A percentile compares a stretch with the other conserved stretches of the same genome.
These are phyloP conservation scores for Rutstroemia sp. DNA, from an alignment of 2,329 filamentous ascomycete species.

Conservation along the genomic window DNA sequence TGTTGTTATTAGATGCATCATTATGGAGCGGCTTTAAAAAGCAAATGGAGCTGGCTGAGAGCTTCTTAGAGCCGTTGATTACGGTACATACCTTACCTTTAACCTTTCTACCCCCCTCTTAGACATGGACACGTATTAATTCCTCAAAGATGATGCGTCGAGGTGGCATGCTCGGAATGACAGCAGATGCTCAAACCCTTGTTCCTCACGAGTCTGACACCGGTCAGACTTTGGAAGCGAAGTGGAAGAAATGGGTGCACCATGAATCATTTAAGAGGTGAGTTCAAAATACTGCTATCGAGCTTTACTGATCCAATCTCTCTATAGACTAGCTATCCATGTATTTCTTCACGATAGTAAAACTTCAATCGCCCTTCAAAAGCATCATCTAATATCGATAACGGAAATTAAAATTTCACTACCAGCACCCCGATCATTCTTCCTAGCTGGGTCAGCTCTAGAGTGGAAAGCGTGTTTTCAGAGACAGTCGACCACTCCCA, in stretches of 20 bases:
- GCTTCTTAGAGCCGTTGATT: conserved; percentile 45
- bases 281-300: conserved; percentile 31
- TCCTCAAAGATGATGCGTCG: neutral
- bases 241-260: conserved; percentile 59
- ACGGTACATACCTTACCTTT: conserved; percentile 30
- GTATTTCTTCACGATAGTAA: no score
- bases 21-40: conserved; percentile 52
- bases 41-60: conserved; percentile 52
- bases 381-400: no score
- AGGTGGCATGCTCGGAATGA: neutral
- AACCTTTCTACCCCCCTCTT: neutral
- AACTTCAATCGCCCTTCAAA: no score
- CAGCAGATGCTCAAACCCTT: neutral
- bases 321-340: no score
- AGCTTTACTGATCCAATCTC: no score
- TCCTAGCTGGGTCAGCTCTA: no score
- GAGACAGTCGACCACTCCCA: no score
- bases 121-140: neutral
- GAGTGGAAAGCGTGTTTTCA: no score
- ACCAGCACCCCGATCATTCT: no score
- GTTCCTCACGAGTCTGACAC: neutral
- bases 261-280: conserved; percentile 61
- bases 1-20: conserved; percentile 44
- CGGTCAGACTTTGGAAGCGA: conserved; percentile 28
- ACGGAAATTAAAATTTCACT: no score